Base-by-base conservation (phyloP, 148 eudicot genomes). In the Arctostaphylos glauca region DNA sequence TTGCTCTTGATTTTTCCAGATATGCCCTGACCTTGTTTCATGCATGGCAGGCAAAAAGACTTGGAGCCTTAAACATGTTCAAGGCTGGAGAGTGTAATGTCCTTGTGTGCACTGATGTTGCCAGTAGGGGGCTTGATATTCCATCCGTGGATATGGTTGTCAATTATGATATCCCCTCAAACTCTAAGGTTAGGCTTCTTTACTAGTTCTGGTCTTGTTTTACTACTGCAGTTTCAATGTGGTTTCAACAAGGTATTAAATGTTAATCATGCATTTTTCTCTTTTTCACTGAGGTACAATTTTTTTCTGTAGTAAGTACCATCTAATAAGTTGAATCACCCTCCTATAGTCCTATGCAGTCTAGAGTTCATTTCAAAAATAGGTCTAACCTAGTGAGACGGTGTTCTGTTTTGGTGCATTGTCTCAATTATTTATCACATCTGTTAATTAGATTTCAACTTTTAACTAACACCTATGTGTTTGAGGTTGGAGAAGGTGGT, bases 51-150 rank as follows among this genome's bases (percentile, higher is more conserved):
- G 85, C 91, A 53, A 92, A 95, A 85, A 84, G 98, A 81, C 92
- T 95, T 84, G 98, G 98, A 78, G 95, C 98, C 54, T 87, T 94
- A 73, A 94, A 90, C 89, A 91, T 91, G 83, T 95, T 94, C 87
- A 95, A 95, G 87, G 89, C 97, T 77, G 96, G 98, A 46, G 98
- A 94, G 68, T 94, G 98, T 80, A 94, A 91, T 83, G 87, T 93
- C 79, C 91, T 95, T 74, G 84, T 94, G 68, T 92, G 96, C 86
- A 94, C 98, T 54, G 95, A 94, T 89, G 94, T 95, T 81, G 95
- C 94, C 44, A 92, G 98, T 83, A 92, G 98, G 88, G 98, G 98
- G 58, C 94, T 92, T 78, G 98, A 95, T 90, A 95, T 95, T 82
- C 96, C 93, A 64, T 87, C 91, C 13, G 98, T 95, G 25, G 98